A percentile compares a stretch with the other conserved stretches of the same genome.
These are phyloP conservation scores for Claviceps maximensis DNA, from an alignment of 2,329 filamentous ascomycete species.

Conservation along the genomic window DNA sequence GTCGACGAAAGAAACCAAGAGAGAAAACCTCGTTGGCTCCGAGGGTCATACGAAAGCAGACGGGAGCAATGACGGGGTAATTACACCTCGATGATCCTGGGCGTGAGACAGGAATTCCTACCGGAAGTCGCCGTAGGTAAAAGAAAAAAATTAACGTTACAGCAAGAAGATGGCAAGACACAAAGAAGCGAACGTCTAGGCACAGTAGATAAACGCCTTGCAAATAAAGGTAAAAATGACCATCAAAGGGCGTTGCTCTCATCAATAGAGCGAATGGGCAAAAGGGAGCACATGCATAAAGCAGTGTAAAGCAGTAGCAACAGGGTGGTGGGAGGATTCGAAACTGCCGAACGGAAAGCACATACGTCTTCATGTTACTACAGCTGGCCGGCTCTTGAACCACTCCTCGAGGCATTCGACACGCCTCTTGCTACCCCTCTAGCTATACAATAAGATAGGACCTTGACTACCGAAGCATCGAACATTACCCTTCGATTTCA, in stretches of 20 bases:
- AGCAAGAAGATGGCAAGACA: not conserved
- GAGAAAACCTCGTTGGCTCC: not conserved
- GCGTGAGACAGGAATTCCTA: not conserved
- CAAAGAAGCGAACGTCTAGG: not conserved
- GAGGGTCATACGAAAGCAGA: not conserved
- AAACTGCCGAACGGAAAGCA: not conserved
- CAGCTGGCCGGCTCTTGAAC: not conserved
- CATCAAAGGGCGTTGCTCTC: not conserved
- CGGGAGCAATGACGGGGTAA: slow-evolving; percentile 2
- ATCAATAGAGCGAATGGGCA: not conserved
- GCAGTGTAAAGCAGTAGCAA: slow-evolving; percentile 4
- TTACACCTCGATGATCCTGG: not conserved
- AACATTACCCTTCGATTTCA: not conserved
- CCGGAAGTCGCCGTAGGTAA: not conserved
- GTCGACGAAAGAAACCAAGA: not conserved
- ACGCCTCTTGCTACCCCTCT: not conserved
- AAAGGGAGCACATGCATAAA: not conserved
- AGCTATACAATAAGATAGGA: not conserved
- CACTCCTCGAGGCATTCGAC: not conserved
- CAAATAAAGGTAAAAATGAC: not conserved
- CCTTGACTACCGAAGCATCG: not conserved
- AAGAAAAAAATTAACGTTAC: not conserved
- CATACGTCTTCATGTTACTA: not conserved
- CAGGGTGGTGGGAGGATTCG: not conserved
- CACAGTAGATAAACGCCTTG: not conserved